These are phyloP conservation scores for Metschnikowia continentalis DNA, from an alignment of 805 yeast species.

Conservation along the genomic window DNA sequence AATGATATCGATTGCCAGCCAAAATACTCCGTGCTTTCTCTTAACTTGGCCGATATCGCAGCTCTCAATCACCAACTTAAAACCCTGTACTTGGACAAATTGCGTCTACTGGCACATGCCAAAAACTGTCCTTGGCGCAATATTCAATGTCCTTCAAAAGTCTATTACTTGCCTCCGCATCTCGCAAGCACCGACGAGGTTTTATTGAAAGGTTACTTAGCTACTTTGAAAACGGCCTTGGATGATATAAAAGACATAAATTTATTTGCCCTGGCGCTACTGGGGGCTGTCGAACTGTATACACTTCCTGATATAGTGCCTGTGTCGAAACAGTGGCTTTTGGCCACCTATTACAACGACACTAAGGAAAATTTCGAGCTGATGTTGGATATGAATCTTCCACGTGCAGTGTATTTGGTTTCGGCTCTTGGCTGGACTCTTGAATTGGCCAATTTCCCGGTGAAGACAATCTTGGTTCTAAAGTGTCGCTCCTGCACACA, in stretches of 20 bases:
- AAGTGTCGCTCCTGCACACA: constrained; percentile 37
- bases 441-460: constrained; percentile 26
- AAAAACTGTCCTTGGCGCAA: constrained; percentile 35
- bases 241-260: constrained; percentile 19
- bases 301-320: constrained; percentile 14
- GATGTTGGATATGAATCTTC: constrained; percentile 21
- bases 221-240: constrained; percentile 24
- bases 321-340: constrained; percentile 31
- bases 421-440: constrained; percentile 38
- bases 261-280: not conserved
- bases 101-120: constrained; percentile 26
- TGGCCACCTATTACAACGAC: constrained; percentile 27
- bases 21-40: constrained; percentile 8
- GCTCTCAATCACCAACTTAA: constrained; percentile 23
- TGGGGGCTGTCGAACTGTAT: not conserved
- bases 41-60: constrained; percentile 21
- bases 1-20: constrained; percentile 15
- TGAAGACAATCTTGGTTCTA: constrained; percentile 26
- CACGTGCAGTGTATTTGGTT: constrained; percentile 32
- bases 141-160: constrained; percentile 31
- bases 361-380: constrained; percentile 32
- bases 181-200: constrained; percentile 27
- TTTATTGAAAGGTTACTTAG: constrained; percentile 27
- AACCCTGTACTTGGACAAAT: constrained; percentile 23
- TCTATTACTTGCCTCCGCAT: constrained; percentile 34